phyloP scores from a whole-genome alignment of 306 rosid species.

The Cucurbita maxima region DNA sequence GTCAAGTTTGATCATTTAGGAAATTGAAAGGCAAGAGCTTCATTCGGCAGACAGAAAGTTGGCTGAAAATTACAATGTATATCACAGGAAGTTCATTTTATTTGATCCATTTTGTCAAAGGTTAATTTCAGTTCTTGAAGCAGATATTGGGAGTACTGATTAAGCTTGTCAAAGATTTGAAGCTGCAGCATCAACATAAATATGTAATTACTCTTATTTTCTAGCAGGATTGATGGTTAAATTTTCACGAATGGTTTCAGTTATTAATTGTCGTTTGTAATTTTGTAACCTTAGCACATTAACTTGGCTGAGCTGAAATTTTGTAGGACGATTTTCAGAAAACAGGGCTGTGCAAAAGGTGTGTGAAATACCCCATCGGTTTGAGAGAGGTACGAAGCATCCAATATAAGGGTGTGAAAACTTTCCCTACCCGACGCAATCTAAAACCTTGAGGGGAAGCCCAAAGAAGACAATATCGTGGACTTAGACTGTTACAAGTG shows the following conservation, averaged over 20 bases:
- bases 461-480: too few relatives aligned
- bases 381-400: too few relatives aligned
- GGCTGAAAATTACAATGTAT: constrained; percentile 76
- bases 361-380: neutral
- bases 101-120: neutral
- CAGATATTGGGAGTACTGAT: constrained; percentile 83
- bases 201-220: constrained; percentile 32
- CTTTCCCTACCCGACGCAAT: too few relatives aligned
- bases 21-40: constrained; percentile 72
- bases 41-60: constrained; percentile 78
- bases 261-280: neutral
- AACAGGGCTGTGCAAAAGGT: constrained; percentile 84
- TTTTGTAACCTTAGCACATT: neutral
- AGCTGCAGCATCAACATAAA: constrained; percentile 87
- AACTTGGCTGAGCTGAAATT: constrained; percentile 1
- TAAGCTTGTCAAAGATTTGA: constrained; percentile 84
- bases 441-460: too few relatives aligned
- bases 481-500: too few relatives aligned
- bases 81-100: constrained; percentile 6
- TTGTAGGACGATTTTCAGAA: constrained; percentile 76
- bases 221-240: constrained; percentile 4
- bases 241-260: neutral
- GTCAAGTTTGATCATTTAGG: constrained; percentile 77
- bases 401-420: too few relatives aligned
- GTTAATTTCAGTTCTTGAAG: constrained; percentile 44